A percentile compares a stretch with the other conserved stretches of the same genome.
Conservation (phyloP, 2,329 filamentous ascomycete species). For the Davidsoniella virescens region DNA sequence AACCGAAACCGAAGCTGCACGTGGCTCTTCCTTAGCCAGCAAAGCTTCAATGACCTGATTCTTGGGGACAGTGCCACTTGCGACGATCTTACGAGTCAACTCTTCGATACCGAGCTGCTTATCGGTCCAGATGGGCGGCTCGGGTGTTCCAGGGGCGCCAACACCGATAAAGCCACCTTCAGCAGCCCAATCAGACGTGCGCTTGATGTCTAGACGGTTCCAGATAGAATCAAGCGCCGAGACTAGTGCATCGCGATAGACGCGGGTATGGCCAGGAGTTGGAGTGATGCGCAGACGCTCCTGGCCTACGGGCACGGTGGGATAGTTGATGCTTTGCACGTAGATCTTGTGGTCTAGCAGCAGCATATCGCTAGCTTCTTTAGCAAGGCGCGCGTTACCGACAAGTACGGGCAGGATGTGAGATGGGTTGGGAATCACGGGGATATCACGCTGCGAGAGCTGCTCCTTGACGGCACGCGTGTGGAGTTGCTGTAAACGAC, state of each 20-base stretch:
- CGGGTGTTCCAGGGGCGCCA: constrained; percentile 48
- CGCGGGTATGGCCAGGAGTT: constrained; percentile 76
- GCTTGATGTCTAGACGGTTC: constrained; percentile 75
- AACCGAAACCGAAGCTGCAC: not conserved
- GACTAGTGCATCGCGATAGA: constrained; percentile 68
- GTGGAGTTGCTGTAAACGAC: constrained; percentile 86
- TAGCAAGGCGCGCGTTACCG: constrained; percentile 83
- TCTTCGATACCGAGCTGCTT: constrained; percentile 66
- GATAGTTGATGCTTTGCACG: constrained; percentile 98
- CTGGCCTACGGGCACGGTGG: constrained; percentile 93
- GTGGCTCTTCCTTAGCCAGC: constrained; percentile 5
- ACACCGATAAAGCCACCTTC: constrained; percentile 92
- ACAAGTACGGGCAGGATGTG: constrained; percentile 93
- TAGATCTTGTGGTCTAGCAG: constrained; percentile 86
- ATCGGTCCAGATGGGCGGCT: constrained; percentile 78
- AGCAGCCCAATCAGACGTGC: constrained; percentile 79
- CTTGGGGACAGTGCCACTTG: constrained; percentile 16
- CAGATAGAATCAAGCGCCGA: constrained; percentile 75
- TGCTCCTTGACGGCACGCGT: constrained; percentile 86
- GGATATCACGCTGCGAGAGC: constrained; percentile 64
- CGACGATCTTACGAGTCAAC: constrained; percentile 43
- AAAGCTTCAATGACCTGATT: constrained; percentile 10
- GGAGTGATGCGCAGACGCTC: constrained; percentile 92
- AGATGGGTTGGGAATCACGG: constrained; percentile 92
- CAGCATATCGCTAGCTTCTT: constrained; percentile 80